Evolutionary conservation across 345 rosid species (phyloP).

Genomic region (Jatropha curcas): DNA sequence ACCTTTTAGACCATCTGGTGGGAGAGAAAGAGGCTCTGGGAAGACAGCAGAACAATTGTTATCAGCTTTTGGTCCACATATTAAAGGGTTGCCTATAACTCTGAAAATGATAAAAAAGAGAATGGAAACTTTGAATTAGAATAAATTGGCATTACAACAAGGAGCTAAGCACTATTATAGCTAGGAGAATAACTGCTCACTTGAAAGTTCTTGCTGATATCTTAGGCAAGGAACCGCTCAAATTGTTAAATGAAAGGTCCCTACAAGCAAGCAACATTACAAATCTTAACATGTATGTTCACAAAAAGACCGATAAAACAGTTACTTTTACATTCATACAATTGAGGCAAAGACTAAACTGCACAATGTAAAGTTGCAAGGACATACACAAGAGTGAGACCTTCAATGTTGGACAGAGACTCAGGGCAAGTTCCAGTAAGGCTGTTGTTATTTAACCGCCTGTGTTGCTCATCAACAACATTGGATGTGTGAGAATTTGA

Average conservation of each 20-base stretch:
- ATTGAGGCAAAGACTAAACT: conserved; percentile 4
- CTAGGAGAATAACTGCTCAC: conserved; percentile 46
- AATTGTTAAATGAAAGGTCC: conserved; percentile 90
- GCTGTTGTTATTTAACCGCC: conserved; percentile 98
- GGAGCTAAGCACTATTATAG: conserved; percentile 6
- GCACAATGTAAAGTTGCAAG: conserved; percentile 12
- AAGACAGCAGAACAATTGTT: conserved; percentile 81
- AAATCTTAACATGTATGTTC: not conserved
- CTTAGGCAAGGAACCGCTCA: conserved; percentile 91
- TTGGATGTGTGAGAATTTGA: conserved; percentile 1
- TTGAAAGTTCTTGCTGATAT: conserved; percentile 91
- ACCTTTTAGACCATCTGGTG: conserved; percentile 76
- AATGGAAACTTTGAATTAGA: conserved; percentile 16
- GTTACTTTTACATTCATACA: not conserved
- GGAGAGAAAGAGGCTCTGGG: conserved; percentile 90
- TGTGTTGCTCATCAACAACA: conserved; percentile 36
- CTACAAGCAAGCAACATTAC: conserved; percentile 39
- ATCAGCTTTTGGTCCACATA: conserved; percentile 71
- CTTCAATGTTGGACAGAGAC: conserved; percentile 74
- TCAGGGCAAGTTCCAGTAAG: conserved; percentile 75
- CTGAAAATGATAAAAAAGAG: conserved; percentile 41
- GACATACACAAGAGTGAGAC: conserved; percentile 87
- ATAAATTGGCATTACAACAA: not conserved
- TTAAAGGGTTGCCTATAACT: conserved; percentile 73
- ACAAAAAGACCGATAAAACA: conserved; percentile 3